Conservation (phyloP, 768 basidiomycete genomes). For the Hygrophoropsis aurantiaca region DNA sequence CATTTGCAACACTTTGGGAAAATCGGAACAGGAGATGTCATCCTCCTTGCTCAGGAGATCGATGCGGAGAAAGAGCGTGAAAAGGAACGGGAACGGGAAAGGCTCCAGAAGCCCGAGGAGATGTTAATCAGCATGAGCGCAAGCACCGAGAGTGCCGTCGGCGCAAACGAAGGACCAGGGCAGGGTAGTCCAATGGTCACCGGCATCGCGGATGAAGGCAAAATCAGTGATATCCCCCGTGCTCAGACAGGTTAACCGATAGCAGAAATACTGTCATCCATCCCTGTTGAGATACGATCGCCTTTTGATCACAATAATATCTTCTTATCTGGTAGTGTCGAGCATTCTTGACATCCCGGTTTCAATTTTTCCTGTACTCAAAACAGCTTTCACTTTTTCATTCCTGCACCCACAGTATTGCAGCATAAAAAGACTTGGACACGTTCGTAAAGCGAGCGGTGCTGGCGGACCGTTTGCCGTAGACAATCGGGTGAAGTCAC, state of each 20-base stretch:
- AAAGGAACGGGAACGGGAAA: slow-evolving; percentile 35
- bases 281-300: no score
- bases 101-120: slow-evolving; percentile 22
- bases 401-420: neutral
- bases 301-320: no score
- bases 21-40: slow-evolving; percentile 78
- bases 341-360: slow-evolving; percentile 1
- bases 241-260: no score
- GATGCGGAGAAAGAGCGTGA: slow-evolving; percentile 35
- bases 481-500: no score
- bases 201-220: slow-evolving; percentile 21
- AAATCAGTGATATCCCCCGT: slow-evolving; percentile 14
- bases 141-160: neutral
- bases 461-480: no score
- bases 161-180: slow-evolving; percentile 28
- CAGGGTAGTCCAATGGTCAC: slow-evolving; percentile 33
- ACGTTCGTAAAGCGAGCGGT: no score
- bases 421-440: neutral
- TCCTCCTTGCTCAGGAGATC: slow-evolving; percentile 38
- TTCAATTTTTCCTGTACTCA: no score
- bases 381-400: no score
- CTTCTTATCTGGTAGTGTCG: neutral
- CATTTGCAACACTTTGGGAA: slow-evolving; percentile 78
- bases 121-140: slow-evolving; percentile 9
- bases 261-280: no score